Conservation (phyloP, 2,329 filamentous ascomycete species). For the Hymenoscyphus albidus region DNA sequence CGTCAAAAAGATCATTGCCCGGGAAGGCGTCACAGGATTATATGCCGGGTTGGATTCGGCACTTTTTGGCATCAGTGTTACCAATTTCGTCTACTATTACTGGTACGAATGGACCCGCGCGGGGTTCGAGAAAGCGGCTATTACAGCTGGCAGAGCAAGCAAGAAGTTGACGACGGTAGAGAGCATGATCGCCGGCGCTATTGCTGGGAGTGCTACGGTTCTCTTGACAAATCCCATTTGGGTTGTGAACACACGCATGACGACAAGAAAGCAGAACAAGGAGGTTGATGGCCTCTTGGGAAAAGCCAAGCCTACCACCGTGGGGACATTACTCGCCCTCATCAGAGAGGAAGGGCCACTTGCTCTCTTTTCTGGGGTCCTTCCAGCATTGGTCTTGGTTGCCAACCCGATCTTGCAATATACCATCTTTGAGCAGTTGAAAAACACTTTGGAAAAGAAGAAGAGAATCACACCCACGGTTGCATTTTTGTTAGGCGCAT, state of each 20-base stretch:
- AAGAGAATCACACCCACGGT: conserved; percentile 74
- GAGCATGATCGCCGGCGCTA: conserved; percentile 89
- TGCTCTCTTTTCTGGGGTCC: conserved; percentile 86
- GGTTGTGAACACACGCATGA: conserved; percentile 99
- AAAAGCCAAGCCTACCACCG: conserved; percentile 61
- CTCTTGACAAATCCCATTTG: conserved; percentile 98
- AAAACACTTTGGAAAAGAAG: conserved; percentile 79
- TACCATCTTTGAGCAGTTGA: conserved; percentile 97
- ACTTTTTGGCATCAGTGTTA: conserved; percentile 95
- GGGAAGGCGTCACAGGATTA: conserved; percentile 83
- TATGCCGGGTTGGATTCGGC: conserved; percentile 93
- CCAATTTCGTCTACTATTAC: conserved; percentile 99
- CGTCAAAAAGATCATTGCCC: conserved; percentile 79
- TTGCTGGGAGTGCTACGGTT: conserved; percentile 91
- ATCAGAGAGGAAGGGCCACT: conserved; percentile 78
- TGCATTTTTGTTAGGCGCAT: conserved; percentile 84
- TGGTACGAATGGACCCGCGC: conserved; percentile 98
- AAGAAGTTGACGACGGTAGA: conserved; percentile 87
- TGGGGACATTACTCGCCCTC: conserved; percentile 76
- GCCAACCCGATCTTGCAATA: conserved; percentile 99
- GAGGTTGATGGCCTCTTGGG: conserved; percentile 42
- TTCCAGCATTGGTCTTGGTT: conserved; percentile 88
- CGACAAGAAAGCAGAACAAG: conserved; percentile 66
- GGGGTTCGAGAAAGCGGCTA: conserved; percentile 76
- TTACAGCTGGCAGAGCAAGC: conserved; percentile 66